A percentile compares a stretch with the other conserved stretches of the same genome.
Evolutionary conservation across 208 protist genomes (phyloP).

Genomic region (Acanthamoeba healyi): DNA sequence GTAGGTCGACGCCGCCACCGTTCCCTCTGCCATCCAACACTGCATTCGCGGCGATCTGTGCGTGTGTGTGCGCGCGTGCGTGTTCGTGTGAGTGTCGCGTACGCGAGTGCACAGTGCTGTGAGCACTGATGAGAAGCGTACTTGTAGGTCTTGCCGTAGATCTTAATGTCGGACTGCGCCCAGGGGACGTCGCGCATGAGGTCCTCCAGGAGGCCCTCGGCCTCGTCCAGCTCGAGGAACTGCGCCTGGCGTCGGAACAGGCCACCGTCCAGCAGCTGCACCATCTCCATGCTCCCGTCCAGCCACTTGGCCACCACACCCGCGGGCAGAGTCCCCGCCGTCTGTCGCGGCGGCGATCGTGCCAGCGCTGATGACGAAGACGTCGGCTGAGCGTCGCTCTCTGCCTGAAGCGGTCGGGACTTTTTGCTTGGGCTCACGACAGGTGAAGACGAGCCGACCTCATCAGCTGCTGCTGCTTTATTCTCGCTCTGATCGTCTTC

Average conservation of each 20-base stretch:
- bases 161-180: background rate
- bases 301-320: background rate
- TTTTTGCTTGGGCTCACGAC: no score
- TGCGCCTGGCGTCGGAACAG: background rate
- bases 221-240: background rate
- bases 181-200: background rate
- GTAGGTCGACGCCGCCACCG: background rate
- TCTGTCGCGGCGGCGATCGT: background rate
- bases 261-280: background rate
- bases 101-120: background rate
- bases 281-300: background rate
- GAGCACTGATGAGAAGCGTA: background rate
- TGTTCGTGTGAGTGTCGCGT: background rate
- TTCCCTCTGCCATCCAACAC: constrained; percentile 21
- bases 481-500: no score
- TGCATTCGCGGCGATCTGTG: constrained; percentile 31
- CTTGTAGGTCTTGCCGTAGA: constrained; percentile 46
- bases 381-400: no score
- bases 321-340: background rate
- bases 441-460: no score
- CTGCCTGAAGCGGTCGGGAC: no score
- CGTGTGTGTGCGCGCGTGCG: background rate
- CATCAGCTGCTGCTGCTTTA: no score
- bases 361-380: background rate
- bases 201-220: background rate